Base-by-base conservation (phyloP, 2,329 filamentous ascomycete species). In the Trichoderma sp. region DNA sequence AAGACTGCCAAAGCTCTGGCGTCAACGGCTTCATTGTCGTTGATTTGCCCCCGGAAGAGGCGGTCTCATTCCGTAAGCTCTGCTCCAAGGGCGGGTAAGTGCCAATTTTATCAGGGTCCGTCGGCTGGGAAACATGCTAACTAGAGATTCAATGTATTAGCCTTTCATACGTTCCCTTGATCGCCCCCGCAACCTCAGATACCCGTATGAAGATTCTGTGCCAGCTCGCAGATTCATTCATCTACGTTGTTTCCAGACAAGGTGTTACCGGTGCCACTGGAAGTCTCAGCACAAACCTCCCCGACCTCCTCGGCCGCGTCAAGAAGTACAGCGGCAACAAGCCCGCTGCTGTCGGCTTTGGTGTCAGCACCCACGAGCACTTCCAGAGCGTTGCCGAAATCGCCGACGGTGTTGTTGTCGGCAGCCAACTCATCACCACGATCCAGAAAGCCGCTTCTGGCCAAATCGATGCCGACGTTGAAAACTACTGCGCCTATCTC, bases 1-100 rank as follows among this genome's bases (percentile, higher is more conserved):
- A 89, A 75, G 94, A 98, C 80, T 93, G 93, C 79, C 91, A 91
- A 78, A 88, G 89, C 67, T 92, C 93, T 3, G 93, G 94, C 31
- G 89, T 97, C 78, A 97, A 97, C 81, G 95, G 96, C 70, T 98
- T 98, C 82, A 97, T 99, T 76, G 91, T 98, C 78, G 95, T 97
- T 68, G 95, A 99, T 79, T 82, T 99, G 76, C 95, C 96, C 16
- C 95, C 95, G 2, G 95, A 98, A 86, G 95, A 99, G 85, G 95
- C 96, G 72, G 87, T 97, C 64, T 91, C 92, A 70, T 99, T 98
- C 86, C 89, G 94, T 79, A 90, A 92, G 78, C 88, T 92, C 75
- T 97, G 94, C 83, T 89, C 87, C 70, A 90, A 85, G 76, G 92
- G 89, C 78, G 91, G 91, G 88, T 92, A 78, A 81, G 87, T 69